Conservation (phyloP, 192 early-diverging fungal genomes). For the Hyaloraphidium curvatum region DNA sequence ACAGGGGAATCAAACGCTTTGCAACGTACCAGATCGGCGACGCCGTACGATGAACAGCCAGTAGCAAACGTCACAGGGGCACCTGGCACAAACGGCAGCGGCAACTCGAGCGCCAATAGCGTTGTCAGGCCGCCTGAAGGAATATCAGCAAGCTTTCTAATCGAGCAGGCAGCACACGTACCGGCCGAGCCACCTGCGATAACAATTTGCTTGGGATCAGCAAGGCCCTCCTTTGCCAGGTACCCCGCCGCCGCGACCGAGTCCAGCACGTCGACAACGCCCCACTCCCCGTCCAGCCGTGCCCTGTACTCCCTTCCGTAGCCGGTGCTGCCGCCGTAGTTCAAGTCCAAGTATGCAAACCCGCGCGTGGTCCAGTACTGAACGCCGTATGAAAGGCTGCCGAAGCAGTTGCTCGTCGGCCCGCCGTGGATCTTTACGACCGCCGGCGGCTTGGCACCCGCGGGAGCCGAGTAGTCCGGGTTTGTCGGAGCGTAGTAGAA, state of each 20-base stretch:
- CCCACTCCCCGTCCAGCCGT: slow-evolving; percentile 48
- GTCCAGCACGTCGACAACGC: slow-evolving; percentile 57
- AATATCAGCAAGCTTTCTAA: background rate
- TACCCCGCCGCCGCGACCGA: slow-evolving; percentile 48
- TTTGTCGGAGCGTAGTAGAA: slow-evolving; percentile 48
- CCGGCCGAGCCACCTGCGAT: slow-evolving; percentile 52
- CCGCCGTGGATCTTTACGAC: slow-evolving; percentile 53
- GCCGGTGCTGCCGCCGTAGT: slow-evolving; percentile 60
- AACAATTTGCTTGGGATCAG: slow-evolving; percentile 34
- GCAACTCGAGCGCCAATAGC: slow-evolving; percentile 42
- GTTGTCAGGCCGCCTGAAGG: slow-evolving; percentile 33
- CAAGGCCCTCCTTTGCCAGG: slow-evolving; percentile 28
- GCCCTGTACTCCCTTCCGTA: slow-evolving; percentile 49
- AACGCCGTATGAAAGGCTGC: background rate
- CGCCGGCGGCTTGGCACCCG: slow-evolving; percentile 41
- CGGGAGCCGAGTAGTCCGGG: slow-evolving; percentile 22
- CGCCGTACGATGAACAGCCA: slow-evolving; percentile 47
- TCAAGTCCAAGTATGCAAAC: slow-evolving; percentile 47
- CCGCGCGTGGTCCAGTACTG: slow-evolving; percentile 65
- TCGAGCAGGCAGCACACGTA: background rate
- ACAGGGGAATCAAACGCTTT: too few relatives aligned
- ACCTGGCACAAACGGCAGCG: slow-evolving; percentile 5
- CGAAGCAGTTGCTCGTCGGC: background rate
- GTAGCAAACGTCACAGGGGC: slow-evolving; percentile 42
- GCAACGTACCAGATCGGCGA: slow-evolving; percentile 53